These are phyloP conservation scores for Pichia sp. DNA, from an alignment of 1,139 yeast genomes.

Conservation along the genomic window DNA sequence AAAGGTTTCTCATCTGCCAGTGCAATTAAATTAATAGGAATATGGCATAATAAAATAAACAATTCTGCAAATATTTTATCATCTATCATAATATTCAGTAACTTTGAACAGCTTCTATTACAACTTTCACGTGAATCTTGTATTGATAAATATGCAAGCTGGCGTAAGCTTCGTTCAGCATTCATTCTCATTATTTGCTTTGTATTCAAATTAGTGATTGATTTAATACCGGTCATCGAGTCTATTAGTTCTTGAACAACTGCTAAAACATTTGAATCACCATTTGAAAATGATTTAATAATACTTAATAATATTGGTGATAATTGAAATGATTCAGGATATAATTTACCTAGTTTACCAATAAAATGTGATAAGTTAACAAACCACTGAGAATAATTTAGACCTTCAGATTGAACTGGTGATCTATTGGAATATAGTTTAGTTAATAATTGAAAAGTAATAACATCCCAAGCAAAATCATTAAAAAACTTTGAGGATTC, in stretches of 20 bases:
- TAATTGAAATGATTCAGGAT: constrained; percentile 45
- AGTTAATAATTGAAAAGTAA: constrained; percentile 67
- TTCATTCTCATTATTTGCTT: constrained; percentile 63
- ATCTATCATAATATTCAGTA: constrained; percentile 44
- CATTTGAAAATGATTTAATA: constrained; percentile 57
- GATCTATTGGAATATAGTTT: constrained; percentile 68
- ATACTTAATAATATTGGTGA: constrained; percentile 53
- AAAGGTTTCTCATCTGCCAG: constrained; percentile 42
- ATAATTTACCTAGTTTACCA: constrained; percentile 54
- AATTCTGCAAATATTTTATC: constrained; percentile 53
- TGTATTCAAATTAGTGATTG: constrained; percentile 56
- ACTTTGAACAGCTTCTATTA: constrained; percentile 43
- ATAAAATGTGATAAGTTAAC: constrained; percentile 65
- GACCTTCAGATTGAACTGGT: constrained; percentile 70
- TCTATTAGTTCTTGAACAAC: constrained; percentile 64
- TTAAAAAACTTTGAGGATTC: constrained; percentile 77
- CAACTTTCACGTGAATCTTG: constrained; percentile 53
- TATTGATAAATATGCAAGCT: constrained; percentile 54
- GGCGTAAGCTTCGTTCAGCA: constrained; percentile 55
- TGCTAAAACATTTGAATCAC: constrained; percentile 59
- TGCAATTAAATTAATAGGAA: constrained; percentile 38
- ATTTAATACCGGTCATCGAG: constrained; percentile 80
- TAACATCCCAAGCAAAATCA: constrained; percentile 77
- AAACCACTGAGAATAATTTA: constrained; percentile 80
- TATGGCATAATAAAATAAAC: constrained; percentile 55